phyloP scores from a whole-genome alignment of 352 stramenopile genomes.

The Pythium vanterpoolii region DNA sequence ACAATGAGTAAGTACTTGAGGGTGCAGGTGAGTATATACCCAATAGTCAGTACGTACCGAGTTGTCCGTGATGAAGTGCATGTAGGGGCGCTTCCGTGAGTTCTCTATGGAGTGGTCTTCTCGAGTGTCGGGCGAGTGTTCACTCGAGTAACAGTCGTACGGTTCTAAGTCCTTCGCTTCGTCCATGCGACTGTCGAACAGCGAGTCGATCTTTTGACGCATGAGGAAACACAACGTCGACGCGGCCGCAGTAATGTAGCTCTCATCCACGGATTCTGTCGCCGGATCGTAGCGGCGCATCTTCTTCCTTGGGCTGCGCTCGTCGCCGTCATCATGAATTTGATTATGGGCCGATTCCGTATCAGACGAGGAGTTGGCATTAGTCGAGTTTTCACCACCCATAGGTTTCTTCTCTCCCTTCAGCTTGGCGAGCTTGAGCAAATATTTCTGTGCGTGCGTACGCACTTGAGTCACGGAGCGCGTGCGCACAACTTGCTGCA shows the following conservation, averaged over 20 bases:
- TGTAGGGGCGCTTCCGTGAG: slow-evolving; percentile 67
- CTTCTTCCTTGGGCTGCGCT: slow-evolving; percentile 48
- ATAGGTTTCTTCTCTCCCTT: slow-evolving; percentile 76
- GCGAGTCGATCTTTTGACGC: slow-evolving; percentile 79
- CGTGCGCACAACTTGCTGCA: slow-evolving; percentile 85
- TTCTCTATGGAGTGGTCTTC: slow-evolving; percentile 23
- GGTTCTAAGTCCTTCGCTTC: slow-evolving; percentile 59
- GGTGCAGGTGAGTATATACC: background rate
- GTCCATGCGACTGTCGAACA: slow-evolving; percentile 62
- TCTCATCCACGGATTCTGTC: slow-evolving; percentile 59
- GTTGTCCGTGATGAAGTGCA: slow-evolving; percentile 73
- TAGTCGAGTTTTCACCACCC: slow-evolving; percentile 7
- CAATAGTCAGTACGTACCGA: slow-evolving; percentile 21
- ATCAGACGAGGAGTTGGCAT: slow-evolving; percentile 19
- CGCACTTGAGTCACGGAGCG: slow-evolving; percentile 87
- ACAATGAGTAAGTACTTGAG: background rate
- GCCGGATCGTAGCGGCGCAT: slow-evolving; percentile 34
- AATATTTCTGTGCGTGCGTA: slow-evolving; percentile 86
- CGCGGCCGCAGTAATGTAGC: slow-evolving; percentile 76
- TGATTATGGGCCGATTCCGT: slow-evolving; percentile 19
- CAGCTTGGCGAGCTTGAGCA: slow-evolving; percentile 88
- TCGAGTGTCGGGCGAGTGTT: slow-evolving; percentile 9
- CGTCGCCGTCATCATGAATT: slow-evolving; percentile 23
- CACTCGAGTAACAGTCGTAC: slow-evolving; percentile 67
- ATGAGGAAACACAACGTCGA: slow-evolving; percentile 83